Evolutionary conservation across 441 rosid genomes (phyloP).

Genomic region (Pelargonium exstipulatum): DNA sequence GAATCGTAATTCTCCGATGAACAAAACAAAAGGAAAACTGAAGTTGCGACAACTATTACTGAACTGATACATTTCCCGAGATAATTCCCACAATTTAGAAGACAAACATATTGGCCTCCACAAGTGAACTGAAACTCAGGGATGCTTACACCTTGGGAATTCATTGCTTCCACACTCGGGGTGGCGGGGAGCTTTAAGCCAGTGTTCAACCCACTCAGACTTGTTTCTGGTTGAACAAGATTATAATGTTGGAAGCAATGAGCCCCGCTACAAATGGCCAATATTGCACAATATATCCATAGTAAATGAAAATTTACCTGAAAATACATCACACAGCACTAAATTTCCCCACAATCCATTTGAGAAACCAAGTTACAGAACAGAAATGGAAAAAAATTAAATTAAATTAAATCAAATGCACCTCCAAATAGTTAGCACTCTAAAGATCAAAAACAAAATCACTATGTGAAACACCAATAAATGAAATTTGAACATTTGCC

Average conservation of each 20-base stretch:
- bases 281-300: background rate
- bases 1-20: background rate
- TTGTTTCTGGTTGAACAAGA: background rate
- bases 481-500: too few relatives aligned
- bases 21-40: background rate
- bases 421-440: too few relatives aligned
- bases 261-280: background rate
- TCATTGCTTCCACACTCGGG: background rate
- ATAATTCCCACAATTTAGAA: too few relatives aligned
- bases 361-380: background rate
- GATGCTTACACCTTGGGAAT: background rate
- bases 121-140: background rate
- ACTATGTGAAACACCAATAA: too few relatives aligned
- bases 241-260: background rate
- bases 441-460: too few relatives aligned
- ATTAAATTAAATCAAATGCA: too few relatives aligned
- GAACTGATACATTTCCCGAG: too few relatives aligned
- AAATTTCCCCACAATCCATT: background rate
- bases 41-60: too few relatives aligned
- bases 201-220: too few relatives aligned
- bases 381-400: too few relatives aligned
- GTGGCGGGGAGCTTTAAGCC: background rate
- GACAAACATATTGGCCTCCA: background rate
- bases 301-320: background rate
- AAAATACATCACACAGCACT: background rate